Percentiles rank a stretch among this genome's conserved stretches.
Conservation (phyloP, 257 asterid species). For the Coffea eugenioides region DNA sequence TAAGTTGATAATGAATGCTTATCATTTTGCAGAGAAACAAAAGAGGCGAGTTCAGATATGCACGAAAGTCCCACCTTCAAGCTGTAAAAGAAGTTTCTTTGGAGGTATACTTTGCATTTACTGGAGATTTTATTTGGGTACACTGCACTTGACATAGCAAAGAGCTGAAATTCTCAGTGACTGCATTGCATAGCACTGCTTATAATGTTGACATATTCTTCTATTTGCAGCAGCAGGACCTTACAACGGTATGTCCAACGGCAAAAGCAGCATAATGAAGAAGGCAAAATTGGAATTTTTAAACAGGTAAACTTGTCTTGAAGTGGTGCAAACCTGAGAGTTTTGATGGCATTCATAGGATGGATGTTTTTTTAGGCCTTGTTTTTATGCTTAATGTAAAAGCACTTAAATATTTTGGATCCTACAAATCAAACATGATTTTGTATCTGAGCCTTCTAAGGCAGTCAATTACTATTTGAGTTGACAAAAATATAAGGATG, state of each 20-base stretch:
- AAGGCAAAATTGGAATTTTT: slow-evolving; percentile 80
- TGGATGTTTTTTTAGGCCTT: neutral
- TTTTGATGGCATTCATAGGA: neutral
- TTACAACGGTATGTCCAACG: slow-evolving; percentile 54
- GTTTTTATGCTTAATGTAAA: neutral
- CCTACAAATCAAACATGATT: neutral
- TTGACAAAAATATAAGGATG: neutral
- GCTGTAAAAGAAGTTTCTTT: slow-evolving; percentile 61
- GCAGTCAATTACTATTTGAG: neutral
- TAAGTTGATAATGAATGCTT: slow-evolving; percentile 17
- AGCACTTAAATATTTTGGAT: neutral
- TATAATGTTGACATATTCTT: slow-evolving; percentile 6
- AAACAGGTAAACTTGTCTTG: slow-evolving; percentile 52
- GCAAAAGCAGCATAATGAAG: slow-evolving; percentile 81
- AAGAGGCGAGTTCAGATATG: slow-evolving; percentile 78
- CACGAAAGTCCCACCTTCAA: slow-evolving; percentile 85
- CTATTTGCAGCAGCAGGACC: slow-evolving; percentile 32
- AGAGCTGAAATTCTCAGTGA: neutral
- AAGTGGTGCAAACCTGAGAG: neutral
- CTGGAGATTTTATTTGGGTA: slow-evolving; percentile 10
- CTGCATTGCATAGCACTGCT: slow-evolving; percentile 9
- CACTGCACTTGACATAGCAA: neutral
- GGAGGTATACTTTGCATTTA: slow-evolving; percentile 55
- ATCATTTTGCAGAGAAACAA: slow-evolving; percentile 50
- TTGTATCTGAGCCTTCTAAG: neutral